A percentile compares a stretch with the other conserved stretches of the same genome.
Conservation (phyloP, 1,284 basidiomycete genomes). For the Leucocoprinus gongylophorus region DNA sequence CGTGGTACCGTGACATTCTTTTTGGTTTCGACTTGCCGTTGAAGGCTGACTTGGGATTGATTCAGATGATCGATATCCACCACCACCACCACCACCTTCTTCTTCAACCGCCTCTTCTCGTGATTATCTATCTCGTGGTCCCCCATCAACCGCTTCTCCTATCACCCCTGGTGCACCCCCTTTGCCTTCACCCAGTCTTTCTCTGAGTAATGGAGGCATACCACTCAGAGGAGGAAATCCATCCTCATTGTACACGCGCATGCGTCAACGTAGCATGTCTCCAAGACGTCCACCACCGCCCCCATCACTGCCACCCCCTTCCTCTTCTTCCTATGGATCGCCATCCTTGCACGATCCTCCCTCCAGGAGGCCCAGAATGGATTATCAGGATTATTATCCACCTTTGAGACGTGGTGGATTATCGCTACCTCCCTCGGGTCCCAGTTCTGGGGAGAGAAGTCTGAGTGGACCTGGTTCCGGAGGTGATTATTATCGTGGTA, state of each 20-base stretch:
- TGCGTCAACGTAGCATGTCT: constrained; percentile 25
- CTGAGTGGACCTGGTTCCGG: too few relatives aligned
- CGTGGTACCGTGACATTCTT: too few relatives aligned
- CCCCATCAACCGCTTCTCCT: constrained; percentile 4
- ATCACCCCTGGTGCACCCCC: neutral
- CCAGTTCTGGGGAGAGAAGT: too few relatives aligned
- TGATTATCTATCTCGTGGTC: neutral
- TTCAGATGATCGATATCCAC: constrained; percentile 15
- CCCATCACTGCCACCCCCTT: constrained; percentile 11
- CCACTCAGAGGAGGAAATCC: neutral
- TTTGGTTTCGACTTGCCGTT: too few relatives aligned
- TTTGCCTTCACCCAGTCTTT: neutral
- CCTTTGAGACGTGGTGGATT: constrained; percentile 9
- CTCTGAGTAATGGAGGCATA: neutral
- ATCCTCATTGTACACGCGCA: constrained; percentile 17
- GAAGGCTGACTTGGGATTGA: too few relatives aligned
- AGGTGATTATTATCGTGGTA: too few relatives aligned
- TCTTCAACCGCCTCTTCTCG: neutral
- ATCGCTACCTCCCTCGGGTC: too few relatives aligned
- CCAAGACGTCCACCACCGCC: constrained; percentile 14
- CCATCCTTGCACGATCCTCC: constrained; percentile 19
- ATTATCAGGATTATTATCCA: constrained; percentile 23
- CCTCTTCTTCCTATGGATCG: neutral
- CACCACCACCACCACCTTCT: constrained; percentile 1
- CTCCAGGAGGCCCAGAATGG: constrained; percentile 24